These are phyloP conservation scores for Kuraishia molischiana DNA, from an alignment of 805 yeast genomes.

Conservation along the genomic window DNA sequence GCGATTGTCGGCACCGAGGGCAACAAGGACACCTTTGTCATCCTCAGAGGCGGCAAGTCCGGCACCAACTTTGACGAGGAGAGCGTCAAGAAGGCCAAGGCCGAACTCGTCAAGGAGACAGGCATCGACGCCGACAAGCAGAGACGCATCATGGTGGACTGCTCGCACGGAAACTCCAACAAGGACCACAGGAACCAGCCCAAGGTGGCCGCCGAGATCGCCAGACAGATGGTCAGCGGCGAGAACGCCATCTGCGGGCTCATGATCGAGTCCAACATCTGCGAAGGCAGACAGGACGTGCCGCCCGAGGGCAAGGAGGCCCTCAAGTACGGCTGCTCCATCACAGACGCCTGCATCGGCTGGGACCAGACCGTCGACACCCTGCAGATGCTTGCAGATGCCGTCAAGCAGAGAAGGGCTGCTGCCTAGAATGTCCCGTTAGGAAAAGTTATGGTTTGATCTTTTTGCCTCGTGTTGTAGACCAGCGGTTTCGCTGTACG, in stretches of 20 bases:
- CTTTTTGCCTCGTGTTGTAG: neutral
- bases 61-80: slow-evolving; percentile 88
- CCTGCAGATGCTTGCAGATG: slow-evolving; percentile 68
- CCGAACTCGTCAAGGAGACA: slow-evolving; percentile 34
- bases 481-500: neutral
- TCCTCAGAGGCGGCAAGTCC: slow-evolving; percentile 90
- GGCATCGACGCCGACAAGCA: slow-evolving; percentile 31
- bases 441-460: neutral
- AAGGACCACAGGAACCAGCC: slow-evolving; percentile 96
- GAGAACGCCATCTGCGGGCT: slow-evolving; percentile 79
- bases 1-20: slow-evolving; percentile 96
- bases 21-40: slow-evolving; percentile 87
- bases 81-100: slow-evolving; percentile 69
- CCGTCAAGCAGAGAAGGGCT: slow-evolving; percentile 75
- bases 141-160: slow-evolving; percentile 79
- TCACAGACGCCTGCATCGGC: slow-evolving; percentile 93
- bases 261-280: slow-evolving; percentile 90
- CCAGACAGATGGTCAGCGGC: slow-evolving; percentile 74
- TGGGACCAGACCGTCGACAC: slow-evolving; percentile 85
- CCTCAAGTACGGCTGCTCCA: slow-evolving; percentile 87
- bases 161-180: slow-evolving; percentile 95
- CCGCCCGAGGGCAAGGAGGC: slow-evolving; percentile 49
- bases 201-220: slow-evolving; percentile 73
- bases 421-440: too few species aligned
- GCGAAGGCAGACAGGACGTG: slow-evolving; percentile 84